These are phyloP conservation scores for Physcomitrium patens DNA, from an alignment of 225 moss, liverwort and hornwort species.

Conservation along the genomic window DNA sequence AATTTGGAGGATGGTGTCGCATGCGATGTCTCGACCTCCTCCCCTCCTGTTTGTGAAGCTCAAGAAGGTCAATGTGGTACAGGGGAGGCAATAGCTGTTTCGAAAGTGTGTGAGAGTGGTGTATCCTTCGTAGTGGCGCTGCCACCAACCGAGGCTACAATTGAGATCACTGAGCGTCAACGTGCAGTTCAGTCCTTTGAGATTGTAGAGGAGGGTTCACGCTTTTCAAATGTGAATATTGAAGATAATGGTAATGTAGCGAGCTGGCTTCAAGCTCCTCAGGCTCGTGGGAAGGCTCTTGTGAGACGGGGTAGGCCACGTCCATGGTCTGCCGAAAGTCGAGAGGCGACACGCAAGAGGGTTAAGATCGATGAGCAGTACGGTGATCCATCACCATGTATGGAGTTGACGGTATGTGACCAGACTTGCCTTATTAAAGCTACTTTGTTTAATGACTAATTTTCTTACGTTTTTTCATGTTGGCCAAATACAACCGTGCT, in stretches of 20 bases:
- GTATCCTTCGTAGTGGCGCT: not conserved
- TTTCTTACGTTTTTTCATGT: not conserved
- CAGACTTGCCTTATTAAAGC: not conserved
- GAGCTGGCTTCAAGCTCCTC: conserved; percentile 35
- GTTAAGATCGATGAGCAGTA: conserved; percentile 32
- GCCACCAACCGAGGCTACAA: not conserved
- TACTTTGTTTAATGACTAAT: not conserved
- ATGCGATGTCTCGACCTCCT: not conserved
- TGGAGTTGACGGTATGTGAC: conserved; percentile 25
- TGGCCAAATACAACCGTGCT: not conserved
- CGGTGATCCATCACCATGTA: conserved; percentile 28
- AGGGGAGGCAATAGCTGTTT: not conserved
- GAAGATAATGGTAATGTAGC: conserved; percentile 5
- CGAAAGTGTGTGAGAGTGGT: not conserved
- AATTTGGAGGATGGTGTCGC: not conserved
- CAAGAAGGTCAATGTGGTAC: conserved; percentile 7
- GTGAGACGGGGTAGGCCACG: conserved; percentile 39
- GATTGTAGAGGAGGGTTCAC: not conserved
- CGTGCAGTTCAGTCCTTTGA: conserved; percentile 5
- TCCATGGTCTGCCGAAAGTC: conserved; percentile 25
- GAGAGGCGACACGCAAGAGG: conserved; percentile 27
- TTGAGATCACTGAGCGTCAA: conserved; percentile 6
- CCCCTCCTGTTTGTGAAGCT: conserved; percentile 12
- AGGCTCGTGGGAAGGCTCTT: conserved; percentile 40
- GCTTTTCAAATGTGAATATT: not conserved